phyloP scores from a whole-genome alignment of 202 grass and related monocot species.

The Eragrostis tef region DNA sequence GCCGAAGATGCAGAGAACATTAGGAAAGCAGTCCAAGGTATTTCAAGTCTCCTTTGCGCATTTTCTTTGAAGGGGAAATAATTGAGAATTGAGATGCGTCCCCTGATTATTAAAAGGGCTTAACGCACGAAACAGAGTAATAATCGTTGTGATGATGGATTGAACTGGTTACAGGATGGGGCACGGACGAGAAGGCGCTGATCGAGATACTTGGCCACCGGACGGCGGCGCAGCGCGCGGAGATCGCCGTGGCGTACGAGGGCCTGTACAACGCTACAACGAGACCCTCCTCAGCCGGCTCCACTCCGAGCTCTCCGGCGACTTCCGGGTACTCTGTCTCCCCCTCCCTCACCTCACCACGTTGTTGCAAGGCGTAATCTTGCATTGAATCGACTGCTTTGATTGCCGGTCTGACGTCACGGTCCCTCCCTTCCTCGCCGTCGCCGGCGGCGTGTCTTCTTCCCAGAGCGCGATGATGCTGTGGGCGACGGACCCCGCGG shows the following conservation, averaged over 20 bases:
- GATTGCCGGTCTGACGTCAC: neutral
- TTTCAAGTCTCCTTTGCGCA: neutral
- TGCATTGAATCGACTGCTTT: neutral
- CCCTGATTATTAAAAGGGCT: neutral
- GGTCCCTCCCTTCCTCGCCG: neutral
- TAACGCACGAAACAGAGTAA: neutral
- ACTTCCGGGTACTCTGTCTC: conserved; percentile 51
- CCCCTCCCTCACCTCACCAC: neutral
- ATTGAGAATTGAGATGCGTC: neutral
- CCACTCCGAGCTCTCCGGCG: conserved; percentile 66
- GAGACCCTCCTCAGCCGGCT: conserved; percentile 67
- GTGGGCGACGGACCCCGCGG: conserved; percentile 73
- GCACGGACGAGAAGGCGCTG: conserved; percentile 88
- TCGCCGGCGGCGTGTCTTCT: neutral
- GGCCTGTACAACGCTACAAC: conserved; percentile 64
- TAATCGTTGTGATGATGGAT: neutral
- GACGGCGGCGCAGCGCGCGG: conserved; percentile 68
- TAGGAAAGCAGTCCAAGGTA: conserved; percentile 85
- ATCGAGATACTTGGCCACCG: conserved; percentile 77
- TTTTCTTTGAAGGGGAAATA: neutral
- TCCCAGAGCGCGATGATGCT: conserved; percentile 80
- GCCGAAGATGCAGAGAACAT: conserved; percentile 72
- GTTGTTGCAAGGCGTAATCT: neutral
- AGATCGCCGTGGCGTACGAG: conserved; percentile 67
- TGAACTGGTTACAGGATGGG: conserved; percentile 56